Evolutionary conservation across 2,329 filamentous ascomycete genomes (phyloP).

Genomic region (Zasmidium cellare): DNA sequence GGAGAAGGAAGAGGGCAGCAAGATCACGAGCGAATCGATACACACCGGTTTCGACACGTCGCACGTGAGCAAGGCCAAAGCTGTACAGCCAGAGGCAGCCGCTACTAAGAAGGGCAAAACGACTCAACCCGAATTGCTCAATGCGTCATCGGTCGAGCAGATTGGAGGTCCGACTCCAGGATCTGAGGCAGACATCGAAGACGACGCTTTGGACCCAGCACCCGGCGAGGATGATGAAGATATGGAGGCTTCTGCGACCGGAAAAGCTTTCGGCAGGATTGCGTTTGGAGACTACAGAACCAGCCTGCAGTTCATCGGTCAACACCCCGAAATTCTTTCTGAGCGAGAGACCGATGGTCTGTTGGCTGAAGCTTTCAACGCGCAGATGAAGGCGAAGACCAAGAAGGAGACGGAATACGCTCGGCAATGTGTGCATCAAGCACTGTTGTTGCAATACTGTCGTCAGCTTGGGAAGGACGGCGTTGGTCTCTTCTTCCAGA

Average conservation of each 20-base stretch:
- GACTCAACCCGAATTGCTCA: slow-evolving; percentile 33
- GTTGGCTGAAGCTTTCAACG: slow-evolving; percentile 87
- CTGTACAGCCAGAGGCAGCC: slow-evolving; percentile 19
- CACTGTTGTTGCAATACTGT: slow-evolving; percentile 90
- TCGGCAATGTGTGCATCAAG: slow-evolving; percentile 89
- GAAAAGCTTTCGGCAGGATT: slow-evolving; percentile 80
- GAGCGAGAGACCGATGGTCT: slow-evolving; percentile 90
- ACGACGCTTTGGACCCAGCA: slow-evolving; percentile 43
- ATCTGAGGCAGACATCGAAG: slow-evolving; percentile 63
- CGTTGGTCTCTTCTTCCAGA: slow-evolving; percentile 91
- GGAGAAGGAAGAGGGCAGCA: slow-evolving; percentile 79
- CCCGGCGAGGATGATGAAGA: slow-evolving; percentile 61
- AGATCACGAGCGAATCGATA: slow-evolving; percentile 91
- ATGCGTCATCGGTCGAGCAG: slow-evolving; percentile 55
- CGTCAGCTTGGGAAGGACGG: slow-evolving; percentile 84
- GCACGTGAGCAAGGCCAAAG: slow-evolving; percentile 63
- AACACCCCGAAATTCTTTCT: slow-evolving; percentile 73
- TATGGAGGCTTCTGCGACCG: slow-evolving; percentile 73
- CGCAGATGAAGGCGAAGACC: slow-evolving; percentile 69
- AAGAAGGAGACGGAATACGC: slow-evolving; percentile 59
- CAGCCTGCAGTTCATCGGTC: slow-evolving; percentile 73
- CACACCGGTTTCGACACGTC: slow-evolving; percentile 91
- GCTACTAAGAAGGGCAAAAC: slow-evolving; percentile 38
- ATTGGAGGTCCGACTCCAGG: slow-evolving; percentile 40
- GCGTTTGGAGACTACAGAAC: slow-evolving; percentile 70